Conservation (phyloP, 164 flowering plant species). For the Vitis rupestris region DNA sequence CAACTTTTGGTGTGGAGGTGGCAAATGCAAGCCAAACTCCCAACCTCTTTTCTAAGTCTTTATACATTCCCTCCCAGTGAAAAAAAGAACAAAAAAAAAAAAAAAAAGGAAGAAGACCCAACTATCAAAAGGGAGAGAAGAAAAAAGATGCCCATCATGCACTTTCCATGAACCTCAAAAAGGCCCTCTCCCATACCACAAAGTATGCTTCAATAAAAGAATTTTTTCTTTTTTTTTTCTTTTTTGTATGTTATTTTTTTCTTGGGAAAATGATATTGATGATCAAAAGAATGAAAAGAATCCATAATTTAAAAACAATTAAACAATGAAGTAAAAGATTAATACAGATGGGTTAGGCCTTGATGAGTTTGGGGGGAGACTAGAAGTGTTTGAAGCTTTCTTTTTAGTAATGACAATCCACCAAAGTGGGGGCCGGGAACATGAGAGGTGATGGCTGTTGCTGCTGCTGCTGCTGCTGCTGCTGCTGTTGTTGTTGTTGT, state of each 20-base stretch:
- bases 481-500: conserved; percentile 18
- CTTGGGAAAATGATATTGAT: too few relatives aligned
- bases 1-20: conserved; percentile 21
- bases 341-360: not conserved
- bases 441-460: conserved; percentile 23
- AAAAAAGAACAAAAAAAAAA: conserved; percentile 4
- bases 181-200: not conserved
- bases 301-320: too few relatives aligned
- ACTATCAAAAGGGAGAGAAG: not conserved
- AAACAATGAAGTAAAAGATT: too few relatives aligned
- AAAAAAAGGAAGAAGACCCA: not conserved
- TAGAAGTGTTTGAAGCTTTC: not conserved
- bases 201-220: conserved; percentile 2
- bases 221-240: not conserved
- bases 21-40: conserved; percentile 9
- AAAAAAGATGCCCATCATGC: conserved; percentile 16
- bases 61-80: conserved; percentile 17
- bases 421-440: conserved; percentile 36
- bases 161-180: conserved; percentile 29
- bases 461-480: conserved; percentile 19
- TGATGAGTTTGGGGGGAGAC: not conserved
- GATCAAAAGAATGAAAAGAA: too few relatives aligned
- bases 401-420: conserved; percentile 65
- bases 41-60: conserved; percentile 7
- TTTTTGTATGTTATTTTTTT: too few relatives aligned